Evolutionary conservation across 495 filamentous ascomycete genomes (phyloP).

Genomic region (Barbatosphaeria neglecta): DNA sequence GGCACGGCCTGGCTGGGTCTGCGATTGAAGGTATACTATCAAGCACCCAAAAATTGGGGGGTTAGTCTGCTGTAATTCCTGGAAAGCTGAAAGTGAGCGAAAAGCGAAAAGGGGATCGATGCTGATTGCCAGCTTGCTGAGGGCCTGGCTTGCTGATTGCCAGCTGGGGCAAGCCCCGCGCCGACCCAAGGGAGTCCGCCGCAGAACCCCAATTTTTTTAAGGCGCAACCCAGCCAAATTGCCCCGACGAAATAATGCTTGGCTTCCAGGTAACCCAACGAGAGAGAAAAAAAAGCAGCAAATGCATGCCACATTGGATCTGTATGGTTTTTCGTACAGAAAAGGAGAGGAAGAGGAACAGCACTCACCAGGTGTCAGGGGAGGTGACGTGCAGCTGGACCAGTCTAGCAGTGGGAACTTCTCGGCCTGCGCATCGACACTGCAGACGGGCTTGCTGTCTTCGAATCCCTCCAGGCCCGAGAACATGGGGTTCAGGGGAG

Average conservation of each 20-base stretch:
- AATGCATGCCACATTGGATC: background rate
- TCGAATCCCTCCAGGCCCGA: constrained; percentile 63
- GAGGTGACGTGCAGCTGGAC: constrained; percentile 65
- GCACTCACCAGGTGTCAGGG: constrained; percentile 85
- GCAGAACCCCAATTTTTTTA: too few relatives aligned
- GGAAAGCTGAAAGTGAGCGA: background rate
- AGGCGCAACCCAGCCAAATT: too few relatives aligned
- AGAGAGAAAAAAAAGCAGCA: constrained; percentile 3
- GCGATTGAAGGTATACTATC: constrained; percentile 74
- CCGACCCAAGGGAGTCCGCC: too few relatives aligned
- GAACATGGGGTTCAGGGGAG: constrained; percentile 71
- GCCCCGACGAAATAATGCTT: too few relatives aligned
- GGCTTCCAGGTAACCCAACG: too few relatives aligned
- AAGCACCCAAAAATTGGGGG: constrained; percentile 7
- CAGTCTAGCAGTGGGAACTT: constrained; percentile 67
- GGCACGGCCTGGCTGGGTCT: constrained; percentile 17
- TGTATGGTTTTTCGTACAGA: too few relatives aligned
- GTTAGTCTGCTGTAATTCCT: constrained; percentile 19
- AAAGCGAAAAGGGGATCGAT: background rate
- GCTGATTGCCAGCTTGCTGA: too few relatives aligned
- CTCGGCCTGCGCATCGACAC: constrained; percentile 58
- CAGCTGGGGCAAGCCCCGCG: background rate
- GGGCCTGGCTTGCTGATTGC: too few relatives aligned
- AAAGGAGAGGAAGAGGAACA: constrained; percentile 12
- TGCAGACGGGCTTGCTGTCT: constrained; percentile 70